Percentiles rank a stretch among this genome's conserved stretches.
Evolutionary conservation across 306 rosid species (phyloP).

Genomic region (Corylus americana): DNA sequence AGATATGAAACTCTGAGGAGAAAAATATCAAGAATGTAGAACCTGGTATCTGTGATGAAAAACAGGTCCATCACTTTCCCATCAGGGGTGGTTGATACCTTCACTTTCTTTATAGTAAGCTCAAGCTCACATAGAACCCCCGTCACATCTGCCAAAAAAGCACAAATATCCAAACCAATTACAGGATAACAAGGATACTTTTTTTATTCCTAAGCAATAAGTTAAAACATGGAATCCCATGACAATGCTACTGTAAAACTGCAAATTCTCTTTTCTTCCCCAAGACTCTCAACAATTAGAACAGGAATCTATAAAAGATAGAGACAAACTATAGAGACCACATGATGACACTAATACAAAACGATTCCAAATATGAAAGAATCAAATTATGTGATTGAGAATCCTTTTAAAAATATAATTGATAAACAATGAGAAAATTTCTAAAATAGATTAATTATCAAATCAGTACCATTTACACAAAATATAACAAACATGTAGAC

Average conservation of each 20-base stretch:
- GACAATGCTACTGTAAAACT: background rate
- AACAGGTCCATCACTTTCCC: slow-evolving; percentile 93
- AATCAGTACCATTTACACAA: slow-evolving; percentile 11
- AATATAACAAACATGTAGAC: slow-evolving; percentile 9
- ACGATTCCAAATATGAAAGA: background rate
- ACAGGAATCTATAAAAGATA: background rate
- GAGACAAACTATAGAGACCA: background rate
- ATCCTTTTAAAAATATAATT: background rate
- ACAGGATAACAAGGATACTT: background rate
- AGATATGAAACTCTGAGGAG: slow-evolving; percentile 4
- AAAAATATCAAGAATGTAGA: slow-evolving; percentile 21
- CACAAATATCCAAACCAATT: slow-evolving; percentile 8
- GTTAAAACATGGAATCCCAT: background rate
- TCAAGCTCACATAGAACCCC: slow-evolving; percentile 83
- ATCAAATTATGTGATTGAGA: background rate
- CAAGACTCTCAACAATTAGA: background rate
- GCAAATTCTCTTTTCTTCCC: background rate
- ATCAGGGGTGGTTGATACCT: slow-evolving; percentile 95
- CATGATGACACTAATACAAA: background rate
- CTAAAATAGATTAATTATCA: background rate
- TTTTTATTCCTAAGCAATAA: slow-evolving; percentile 8
- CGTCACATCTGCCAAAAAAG: slow-evolving; percentile 68
- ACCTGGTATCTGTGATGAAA: slow-evolving; percentile 92
- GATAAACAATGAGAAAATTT: background rate
- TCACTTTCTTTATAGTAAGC: slow-evolving; percentile 80